A percentile compares a stretch with the other conserved stretches of the same genome.
Conservation (phyloP, 2,329 filamentous ascomycete genomes). For the Fusarium lateritium region DNA sequence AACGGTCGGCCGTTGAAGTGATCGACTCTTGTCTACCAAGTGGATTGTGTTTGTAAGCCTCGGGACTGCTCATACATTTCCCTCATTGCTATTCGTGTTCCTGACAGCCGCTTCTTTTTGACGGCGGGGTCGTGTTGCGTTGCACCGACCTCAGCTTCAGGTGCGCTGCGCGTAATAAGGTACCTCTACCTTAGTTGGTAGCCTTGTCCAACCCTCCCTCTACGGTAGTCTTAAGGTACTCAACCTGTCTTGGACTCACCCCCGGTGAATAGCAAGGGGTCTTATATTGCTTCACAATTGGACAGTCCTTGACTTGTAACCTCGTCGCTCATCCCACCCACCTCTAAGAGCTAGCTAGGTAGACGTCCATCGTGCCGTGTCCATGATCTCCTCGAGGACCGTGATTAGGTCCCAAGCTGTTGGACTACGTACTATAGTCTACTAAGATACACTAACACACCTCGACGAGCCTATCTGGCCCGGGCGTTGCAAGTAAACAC, state of each 20-base stretch:
- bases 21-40: neutral
- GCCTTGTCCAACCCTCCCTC: constrained; percentile 17
- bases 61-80: neutral
- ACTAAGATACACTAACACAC: constrained; percentile 19
- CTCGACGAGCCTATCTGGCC: constrained; percentile 28
- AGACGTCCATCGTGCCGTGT: constrained; percentile 24
- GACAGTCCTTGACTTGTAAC: constrained; percentile 33
- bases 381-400: constrained; percentile 38
- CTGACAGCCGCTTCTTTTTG: constrained; percentile 27
- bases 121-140: constrained; percentile 44
- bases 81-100: constrained; percentile 20
- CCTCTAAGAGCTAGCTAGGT: constrained; percentile 7
- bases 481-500: constrained; percentile 29
- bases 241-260: constrained; percentile 21
- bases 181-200: constrained; percentile 12
- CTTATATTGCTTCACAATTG: constrained; percentile 25
- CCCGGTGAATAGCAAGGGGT: constrained; percentile 31
- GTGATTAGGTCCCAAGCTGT: constrained; percentile 40
- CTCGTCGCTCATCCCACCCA: constrained; percentile 19
- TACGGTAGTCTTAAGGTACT: neutral
- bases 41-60: constrained; percentile 2
- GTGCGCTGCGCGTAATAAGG: constrained; percentile 39
- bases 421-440: constrained; percentile 12
- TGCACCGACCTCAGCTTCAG: constrained; percentile 52
- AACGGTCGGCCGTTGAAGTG: constrained; percentile 19